phyloP scores from a whole-genome alignment of 441 rosid species.

The Aleurites moluccanus region DNA sequence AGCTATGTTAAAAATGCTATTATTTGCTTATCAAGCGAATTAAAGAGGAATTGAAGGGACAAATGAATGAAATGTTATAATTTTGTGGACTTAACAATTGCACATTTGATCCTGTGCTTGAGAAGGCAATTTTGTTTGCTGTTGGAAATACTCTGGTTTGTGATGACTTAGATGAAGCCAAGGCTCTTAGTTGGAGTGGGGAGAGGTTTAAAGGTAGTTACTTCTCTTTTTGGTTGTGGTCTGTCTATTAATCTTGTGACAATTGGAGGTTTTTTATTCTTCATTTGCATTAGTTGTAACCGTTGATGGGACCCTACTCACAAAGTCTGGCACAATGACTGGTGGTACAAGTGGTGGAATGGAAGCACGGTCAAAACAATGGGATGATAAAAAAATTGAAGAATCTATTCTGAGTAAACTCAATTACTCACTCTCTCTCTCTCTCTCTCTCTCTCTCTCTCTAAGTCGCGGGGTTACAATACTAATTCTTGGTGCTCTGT shows the following conservation, averaged over 20 bases:
- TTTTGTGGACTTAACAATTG: constrained; percentile 64
- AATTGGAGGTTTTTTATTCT: not conserved
- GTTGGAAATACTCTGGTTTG: constrained; percentile 98
- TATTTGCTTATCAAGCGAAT: constrained; percentile 6
- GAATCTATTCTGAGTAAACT: constrained; percentile 47
- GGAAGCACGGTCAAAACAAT: constrained; percentile 97
- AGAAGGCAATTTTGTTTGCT: constrained; percentile 93
- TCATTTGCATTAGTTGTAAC: constrained; percentile 72
- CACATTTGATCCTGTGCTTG: constrained; percentile 87
- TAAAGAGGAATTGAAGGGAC: constrained; percentile 1
- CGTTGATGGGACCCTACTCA: constrained; percentile 89
- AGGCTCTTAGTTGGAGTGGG: constrained; percentile 93
- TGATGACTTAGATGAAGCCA: constrained; percentile 96
- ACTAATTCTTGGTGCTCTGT: constrained; percentile 31
- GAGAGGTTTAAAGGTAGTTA: constrained; percentile 87
- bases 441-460: constrained; percentile 18
- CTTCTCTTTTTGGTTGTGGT: constrained; percentile 17
- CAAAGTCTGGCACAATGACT: constrained; percentile 99
- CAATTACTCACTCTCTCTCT: constrained; percentile 13
- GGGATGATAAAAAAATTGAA: constrained; percentile 98
- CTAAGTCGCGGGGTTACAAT: constrained; percentile 4
- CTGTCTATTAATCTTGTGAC: constrained; percentile 15
- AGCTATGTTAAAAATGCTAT: constrained; percentile 1
- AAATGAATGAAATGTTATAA: no score
- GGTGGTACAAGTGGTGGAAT: constrained; percentile 99